phyloP scores from a whole-genome alignment of 164 flowering plant species.

The Tinospora cordifolia region DNA sequence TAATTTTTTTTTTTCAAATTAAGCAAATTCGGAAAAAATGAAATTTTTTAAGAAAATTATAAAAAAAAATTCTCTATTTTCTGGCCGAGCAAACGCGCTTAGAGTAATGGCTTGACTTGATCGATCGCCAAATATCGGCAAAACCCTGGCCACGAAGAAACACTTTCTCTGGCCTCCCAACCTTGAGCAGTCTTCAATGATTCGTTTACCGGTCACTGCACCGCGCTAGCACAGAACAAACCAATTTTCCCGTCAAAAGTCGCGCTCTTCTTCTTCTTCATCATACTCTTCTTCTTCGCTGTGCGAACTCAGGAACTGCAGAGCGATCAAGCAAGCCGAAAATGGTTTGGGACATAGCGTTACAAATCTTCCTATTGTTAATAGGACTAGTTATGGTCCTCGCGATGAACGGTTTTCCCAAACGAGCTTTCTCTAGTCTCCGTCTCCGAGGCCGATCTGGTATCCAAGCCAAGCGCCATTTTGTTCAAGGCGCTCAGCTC shows the following conservation, averaged over 20 bases:
- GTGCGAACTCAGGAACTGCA: background rate
- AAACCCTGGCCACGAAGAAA: no score
- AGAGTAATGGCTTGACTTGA: no score
- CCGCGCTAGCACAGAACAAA: background rate
- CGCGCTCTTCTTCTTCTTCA: no score
- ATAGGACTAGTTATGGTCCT: constrained; percentile 27
- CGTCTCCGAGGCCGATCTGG: constrained; percentile 34
- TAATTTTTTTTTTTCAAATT: no score
- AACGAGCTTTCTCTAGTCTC: constrained; percentile 30
- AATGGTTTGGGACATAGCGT: constrained; percentile 8
- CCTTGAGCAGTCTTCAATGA: background rate
- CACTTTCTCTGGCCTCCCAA: background rate
- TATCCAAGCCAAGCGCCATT: constrained; percentile 69
- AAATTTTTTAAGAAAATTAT: no score
- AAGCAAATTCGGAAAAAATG: no score
- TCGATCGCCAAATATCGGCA: no score
- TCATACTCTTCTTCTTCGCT: background rate
- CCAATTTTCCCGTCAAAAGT: background rate
- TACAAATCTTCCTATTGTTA: constrained; percentile 16
- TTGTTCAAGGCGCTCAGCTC: constrained; percentile 80
- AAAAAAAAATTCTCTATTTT: no score
- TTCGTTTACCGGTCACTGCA: background rate
- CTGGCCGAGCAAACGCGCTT: no score
- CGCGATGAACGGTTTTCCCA: constrained; percentile 45
- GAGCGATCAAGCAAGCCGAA: background rate